Conservation (phyloP, 257 asterid genomes). For the Penstemon barbatus region DNA sequence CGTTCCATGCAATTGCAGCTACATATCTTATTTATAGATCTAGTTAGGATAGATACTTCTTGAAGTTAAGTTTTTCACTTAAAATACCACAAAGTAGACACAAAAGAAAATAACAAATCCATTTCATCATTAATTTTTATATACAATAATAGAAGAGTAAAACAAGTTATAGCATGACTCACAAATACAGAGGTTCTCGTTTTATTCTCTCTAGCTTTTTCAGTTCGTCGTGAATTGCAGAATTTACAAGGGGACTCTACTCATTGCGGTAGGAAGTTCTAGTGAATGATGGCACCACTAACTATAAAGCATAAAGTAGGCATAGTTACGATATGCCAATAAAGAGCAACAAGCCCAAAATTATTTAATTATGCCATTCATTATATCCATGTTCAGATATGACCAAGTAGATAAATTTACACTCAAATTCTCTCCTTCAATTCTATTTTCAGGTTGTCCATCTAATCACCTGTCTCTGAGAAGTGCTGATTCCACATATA, state of each 20-base stretch:
- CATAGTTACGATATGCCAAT: too few species aligned
- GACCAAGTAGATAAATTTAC: too few species aligned
- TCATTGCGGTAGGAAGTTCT: constrained; percentile 51
- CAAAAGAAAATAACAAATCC: background rate
- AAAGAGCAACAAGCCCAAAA: too few species aligned
- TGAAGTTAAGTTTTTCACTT: constrained; percentile 3
- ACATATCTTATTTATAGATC: constrained; percentile 30
- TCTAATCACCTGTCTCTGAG: too few species aligned
- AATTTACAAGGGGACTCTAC: constrained; percentile 50
- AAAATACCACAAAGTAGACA: background rate
- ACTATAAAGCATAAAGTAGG: too few species aligned
- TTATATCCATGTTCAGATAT: too few species aligned
- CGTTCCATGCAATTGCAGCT: constrained; percentile 89
- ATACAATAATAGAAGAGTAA: constrained; percentile 7
- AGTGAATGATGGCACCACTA: background rate
- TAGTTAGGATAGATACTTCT: constrained; percentile 1
- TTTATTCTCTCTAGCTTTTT: constrained; percentile 49
- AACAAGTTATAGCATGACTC: constrained; percentile 62
- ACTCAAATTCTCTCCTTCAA: too few species aligned
- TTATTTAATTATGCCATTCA: too few species aligned
- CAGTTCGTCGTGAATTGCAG: constrained; percentile 35
- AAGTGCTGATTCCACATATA: too few species aligned
- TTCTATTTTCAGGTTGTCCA: too few species aligned
- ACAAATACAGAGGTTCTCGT: constrained; percentile 51
- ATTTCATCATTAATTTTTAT: background rate